These are phyloP conservation scores for Sporothrix dimorphospora DNA, from an alignment of 2,329 filamentous ascomycete species.

Conservation along the genomic window DNA sequence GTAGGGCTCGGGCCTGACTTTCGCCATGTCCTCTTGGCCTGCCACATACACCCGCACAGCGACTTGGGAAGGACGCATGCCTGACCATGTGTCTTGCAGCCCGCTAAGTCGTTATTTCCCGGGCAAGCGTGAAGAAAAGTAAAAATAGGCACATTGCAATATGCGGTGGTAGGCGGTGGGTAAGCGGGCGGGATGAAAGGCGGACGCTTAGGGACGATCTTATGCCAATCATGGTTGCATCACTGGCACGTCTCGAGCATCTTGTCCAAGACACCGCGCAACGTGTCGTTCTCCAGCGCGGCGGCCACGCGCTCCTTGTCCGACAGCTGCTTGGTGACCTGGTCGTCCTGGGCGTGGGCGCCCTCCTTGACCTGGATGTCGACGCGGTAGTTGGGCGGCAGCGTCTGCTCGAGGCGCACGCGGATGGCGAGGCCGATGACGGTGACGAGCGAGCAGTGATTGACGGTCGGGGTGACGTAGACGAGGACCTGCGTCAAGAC, in stretches of 20 bases:
- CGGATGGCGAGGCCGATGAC: constrained; percentile 94
- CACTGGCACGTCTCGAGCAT: constrained; percentile 80
- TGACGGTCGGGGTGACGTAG: constrained; percentile 93
- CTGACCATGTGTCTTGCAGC: background rate
- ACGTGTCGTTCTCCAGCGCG: constrained; percentile 87
- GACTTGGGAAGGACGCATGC: background rate
- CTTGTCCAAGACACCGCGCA: constrained; percentile 86
- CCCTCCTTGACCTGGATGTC: constrained; percentile 95
- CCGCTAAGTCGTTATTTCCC: background rate
- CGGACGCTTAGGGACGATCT: constrained; percentile 15
- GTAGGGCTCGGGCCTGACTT: background rate
- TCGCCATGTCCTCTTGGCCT: background rate
- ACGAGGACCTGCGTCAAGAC: constrained; percentile 76
- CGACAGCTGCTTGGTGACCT: constrained; percentile 93
- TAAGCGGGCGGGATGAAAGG: constrained; percentile 4
- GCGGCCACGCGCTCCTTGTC: constrained; percentile 97
- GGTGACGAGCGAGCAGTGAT: constrained; percentile 93
- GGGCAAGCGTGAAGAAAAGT: background rate
- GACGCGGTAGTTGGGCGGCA: constrained; percentile 88
- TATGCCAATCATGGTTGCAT: constrained; percentile 3
- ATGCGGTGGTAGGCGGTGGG: background rate
- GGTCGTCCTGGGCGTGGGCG: constrained; percentile 91
- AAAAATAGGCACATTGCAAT: constrained; percentile 14
- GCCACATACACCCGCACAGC: background rate
- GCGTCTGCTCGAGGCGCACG: constrained; percentile 84